Evolutionary conservation across 1,284 basidiomycete species (phyloP), one percentile per base, ranked within the genome.

Genomic region (Leccinum pachyderme): DNA sequence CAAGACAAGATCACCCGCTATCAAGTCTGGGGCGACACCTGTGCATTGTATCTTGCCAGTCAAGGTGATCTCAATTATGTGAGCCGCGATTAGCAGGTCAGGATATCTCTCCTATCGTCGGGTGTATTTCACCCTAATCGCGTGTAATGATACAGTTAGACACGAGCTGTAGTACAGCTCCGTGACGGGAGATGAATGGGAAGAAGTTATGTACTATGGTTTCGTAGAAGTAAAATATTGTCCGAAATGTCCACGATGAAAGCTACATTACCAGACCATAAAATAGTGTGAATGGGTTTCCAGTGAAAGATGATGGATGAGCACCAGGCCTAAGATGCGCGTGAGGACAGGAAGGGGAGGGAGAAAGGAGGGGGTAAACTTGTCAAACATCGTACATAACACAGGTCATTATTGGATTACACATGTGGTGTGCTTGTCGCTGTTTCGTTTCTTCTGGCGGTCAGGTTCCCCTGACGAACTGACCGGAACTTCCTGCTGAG

Each of bases 21-120:
- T 73, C 80, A 87, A 63, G 77, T 87, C 0, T 87, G 84, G 84
- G 83, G 82, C 12, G 85, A 87, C 66, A 80, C 83, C 5, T 84
- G 83, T 8, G 80, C 83, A 7, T 78, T 81, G 13, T 84, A 84
- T 66, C 74, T 87, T 31, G 84, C 84, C 6, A 75, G 79, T 32
- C 72, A 68, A 39, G 83, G 85, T n/a, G 64, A 74, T 63, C 63
- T 84, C 41, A 24, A 25, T 35, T 24, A 58, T 46, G 65, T 62
- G 48, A 51, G 58, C 15, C 12, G 63, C 22, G 39, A 41, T 5
- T 24, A 8, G 39, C 39, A 41, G 39, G 39, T 41, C 39, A 41
- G 39, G 12, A 9, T 22, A 41, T 12, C 5, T 22, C 22, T 41
- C 22, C 39, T 41, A 13, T 43, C 4, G 28, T 52, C 7, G n/a